phyloP scores from a whole-genome alignment of 75 land plant species.

The Pinus tabuliformis region DNA sequence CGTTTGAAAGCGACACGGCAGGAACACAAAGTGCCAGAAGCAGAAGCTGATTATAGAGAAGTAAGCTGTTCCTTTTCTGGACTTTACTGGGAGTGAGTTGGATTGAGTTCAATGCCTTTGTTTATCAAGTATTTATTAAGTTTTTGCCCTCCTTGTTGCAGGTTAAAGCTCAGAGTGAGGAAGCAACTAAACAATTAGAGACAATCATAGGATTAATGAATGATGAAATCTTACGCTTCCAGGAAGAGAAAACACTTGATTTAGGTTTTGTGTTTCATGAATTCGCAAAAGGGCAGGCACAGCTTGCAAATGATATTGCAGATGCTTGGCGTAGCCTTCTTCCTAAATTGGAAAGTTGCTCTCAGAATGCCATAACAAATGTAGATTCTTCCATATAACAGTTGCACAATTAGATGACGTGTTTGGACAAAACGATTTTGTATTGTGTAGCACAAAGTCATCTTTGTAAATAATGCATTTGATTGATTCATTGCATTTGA shows the following conservation, averaged over 20 bases:
- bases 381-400: constrained; percentile 4
- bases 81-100: background rate
- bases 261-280: constrained; percentile 82
- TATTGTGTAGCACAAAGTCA: background rate
- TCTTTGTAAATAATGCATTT: background rate
- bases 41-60: constrained; percentile 76
- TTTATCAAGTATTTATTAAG: background rate
- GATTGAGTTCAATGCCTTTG: background rate
- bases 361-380: constrained; percentile 9
- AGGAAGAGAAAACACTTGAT: constrained; percentile 84
- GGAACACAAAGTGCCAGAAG: constrained; percentile 65
- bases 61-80: constrained; percentile 23
- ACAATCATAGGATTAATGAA: constrained; percentile 74
- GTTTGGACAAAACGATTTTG: background rate
- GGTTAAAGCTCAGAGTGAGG: constrained; percentile 87
- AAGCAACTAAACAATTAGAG: constrained; percentile 71
- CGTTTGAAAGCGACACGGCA: constrained; percentile 74
- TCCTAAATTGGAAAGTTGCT: constrained; percentile 70
- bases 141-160: constrained; percentile 19
- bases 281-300: constrained; percentile 92
- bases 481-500: background rate
- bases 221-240: constrained; percentile 83
- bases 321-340: constrained; percentile 92
- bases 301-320: constrained; percentile 71
- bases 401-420: background rate